Conservation (phyloP, 805 yeast genomes). For the Metschnikowia bowlesiae region DNA sequence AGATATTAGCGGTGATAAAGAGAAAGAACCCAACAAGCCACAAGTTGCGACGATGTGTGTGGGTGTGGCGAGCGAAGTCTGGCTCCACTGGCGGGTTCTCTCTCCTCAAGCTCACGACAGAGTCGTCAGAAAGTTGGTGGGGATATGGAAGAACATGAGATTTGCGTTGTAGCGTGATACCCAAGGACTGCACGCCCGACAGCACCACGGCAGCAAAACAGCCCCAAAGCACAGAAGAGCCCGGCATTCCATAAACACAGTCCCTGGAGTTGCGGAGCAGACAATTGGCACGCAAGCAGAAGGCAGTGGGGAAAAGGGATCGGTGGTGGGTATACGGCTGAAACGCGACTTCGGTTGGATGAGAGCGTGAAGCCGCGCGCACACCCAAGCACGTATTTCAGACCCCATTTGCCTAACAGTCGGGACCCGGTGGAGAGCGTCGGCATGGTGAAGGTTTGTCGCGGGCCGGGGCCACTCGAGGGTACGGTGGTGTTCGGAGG, state of each 20-base stretch:
- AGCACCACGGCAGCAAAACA: slow-evolving; percentile 69
- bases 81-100: slow-evolving; percentile 6
- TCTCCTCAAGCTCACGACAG: slow-evolving; percentile 9
- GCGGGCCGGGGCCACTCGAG: too few species aligned
- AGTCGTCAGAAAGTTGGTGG: slow-evolving; percentile 11
- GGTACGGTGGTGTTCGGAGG: too few species aligned
- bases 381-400: background rate
- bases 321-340: background rate
- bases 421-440: too few species aligned
- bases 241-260: slow-evolving; percentile 5
- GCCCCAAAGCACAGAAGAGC: slow-evolving; percentile 34
- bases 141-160: slow-evolving; percentile 48
- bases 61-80: slow-evolving; percentile 20
- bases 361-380: background rate
- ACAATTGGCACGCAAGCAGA: background rate
- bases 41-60: slow-evolving; percentile 44
- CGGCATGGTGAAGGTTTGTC: too few species aligned
- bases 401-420: too few species aligned
- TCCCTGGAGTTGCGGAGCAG: background rate
- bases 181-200: slow-evolving; percentile 75
- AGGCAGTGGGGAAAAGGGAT: background rate
- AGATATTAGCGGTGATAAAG: slow-evolving; percentile 66
- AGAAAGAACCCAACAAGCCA: slow-evolving; percentile 75
- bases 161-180: slow-evolving; percentile 76
- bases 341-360: background rate